Evolutionary conservation across 139 green algal species (phyloP), one percentile per base, ranked within the genome.

Genomic region (Nannochloris sp.): DNA sequence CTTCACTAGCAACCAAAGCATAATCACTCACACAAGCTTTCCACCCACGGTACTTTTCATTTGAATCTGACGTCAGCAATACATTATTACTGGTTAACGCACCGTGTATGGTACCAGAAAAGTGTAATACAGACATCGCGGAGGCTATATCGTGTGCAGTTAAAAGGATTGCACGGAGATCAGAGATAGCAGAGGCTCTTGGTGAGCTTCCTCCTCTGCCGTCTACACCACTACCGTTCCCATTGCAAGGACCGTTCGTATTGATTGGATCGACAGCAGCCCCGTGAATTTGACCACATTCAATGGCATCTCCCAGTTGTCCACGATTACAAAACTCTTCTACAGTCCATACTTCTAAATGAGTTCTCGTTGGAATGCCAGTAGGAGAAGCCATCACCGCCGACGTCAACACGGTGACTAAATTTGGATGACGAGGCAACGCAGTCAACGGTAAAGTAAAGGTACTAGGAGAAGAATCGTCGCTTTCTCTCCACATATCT

Each of bases 11-110:
- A 19, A 53, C 44, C 10, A 91, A 48, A 1, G 83, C 86, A 79
- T 90, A 90, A 62, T 91, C 87, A 23, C 78, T 74, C 4, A 90
- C 78, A 72, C 85, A 83, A 34, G 70, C 78, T 0, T 44, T 39
- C 36, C 83, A 90, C 36, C 76, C 62, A 7, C 81, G 59, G 4
- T 53, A 37, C 37, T 42, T 15, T 33, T 61, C 54, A 27, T 63
- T 60, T 27, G 25, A 38, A 53, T 53, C 10, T 13, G 61, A 55
- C 31, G 46, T 64, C 10, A 70, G 46, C 33, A 83, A 76, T 48
- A 84, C 65, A 38, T 83, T 82, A 67, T 81, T 81, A 12, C 6
- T 42, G 4, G 68, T 75, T 12, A 85, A 61, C 55, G 80, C 75
- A 10, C 77, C 68, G 44, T 85, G 79, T 55, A 84, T 24, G 14